Evolutionary conservation across 306 rosid genomes (phyloP).

Genomic region (Delonix regia): DNA sequence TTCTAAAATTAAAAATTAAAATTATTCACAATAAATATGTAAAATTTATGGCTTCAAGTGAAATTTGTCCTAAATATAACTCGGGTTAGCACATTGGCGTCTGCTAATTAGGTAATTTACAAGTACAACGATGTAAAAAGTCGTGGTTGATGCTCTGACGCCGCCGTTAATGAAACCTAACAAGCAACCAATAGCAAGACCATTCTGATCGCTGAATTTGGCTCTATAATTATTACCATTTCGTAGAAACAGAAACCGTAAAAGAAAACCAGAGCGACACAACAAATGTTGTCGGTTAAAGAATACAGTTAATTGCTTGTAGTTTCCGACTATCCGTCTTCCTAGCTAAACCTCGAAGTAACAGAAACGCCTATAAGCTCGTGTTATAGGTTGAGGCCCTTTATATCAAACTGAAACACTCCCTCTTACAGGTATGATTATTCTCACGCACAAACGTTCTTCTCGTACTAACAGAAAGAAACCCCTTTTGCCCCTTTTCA

Average conservation of each 20-base stretch:
- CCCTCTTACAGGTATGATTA: neutral
- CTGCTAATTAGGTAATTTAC: no score
- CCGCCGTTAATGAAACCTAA: neutral
- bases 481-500: neutral
- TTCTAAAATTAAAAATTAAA: no score
- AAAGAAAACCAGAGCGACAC: neutral
- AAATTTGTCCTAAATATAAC: no score
- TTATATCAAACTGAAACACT: neutral
- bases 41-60: no score
- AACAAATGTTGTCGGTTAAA: neutral
- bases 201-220: neutral
- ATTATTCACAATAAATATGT: no score
- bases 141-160: no score
- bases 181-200: neutral
- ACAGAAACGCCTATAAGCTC: slow-evolving; percentile 8
- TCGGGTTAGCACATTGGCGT: no score
- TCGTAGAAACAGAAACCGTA: neutral
- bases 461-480: neutral
- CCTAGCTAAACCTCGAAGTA: neutral
- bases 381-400: neutral
- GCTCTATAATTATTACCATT: neutral
- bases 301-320: neutral
- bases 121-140: no score
- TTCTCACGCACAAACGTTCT: neutral
- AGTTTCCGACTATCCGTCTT: neutral